A percentile compares a stretch with the other conserved stretches of the same genome.
Evolutionary conservation across 768 basidiomycete genomes (phyloP).

Genomic region (Artomyces pyxidatus): DNA sequence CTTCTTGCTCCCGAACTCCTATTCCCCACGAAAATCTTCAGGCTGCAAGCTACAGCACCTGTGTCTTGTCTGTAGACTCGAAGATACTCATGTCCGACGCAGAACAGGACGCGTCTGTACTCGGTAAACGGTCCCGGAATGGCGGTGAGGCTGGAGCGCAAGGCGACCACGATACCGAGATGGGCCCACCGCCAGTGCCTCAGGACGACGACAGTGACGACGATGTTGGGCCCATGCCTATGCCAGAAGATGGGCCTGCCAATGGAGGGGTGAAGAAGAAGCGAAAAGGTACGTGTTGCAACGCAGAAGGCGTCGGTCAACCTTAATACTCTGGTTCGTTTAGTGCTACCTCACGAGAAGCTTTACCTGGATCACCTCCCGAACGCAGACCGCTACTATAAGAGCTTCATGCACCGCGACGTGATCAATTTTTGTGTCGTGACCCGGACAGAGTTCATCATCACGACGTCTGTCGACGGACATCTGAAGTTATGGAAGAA

Average conservation of each 20-base stretch:
- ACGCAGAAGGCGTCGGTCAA: neutral
- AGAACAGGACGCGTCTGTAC: conserved; percentile 43
- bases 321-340: neutral
- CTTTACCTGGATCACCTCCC: conserved; percentile 91
- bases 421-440: conserved; percentile 81
- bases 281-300: conserved; percentile 57
- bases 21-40: too few relatives aligned
- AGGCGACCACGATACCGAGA: conserved; percentile 19
- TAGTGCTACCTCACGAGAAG: conserved; percentile 90
- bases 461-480: conserved; percentile 93
- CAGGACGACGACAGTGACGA: conserved; percentile 59
- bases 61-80: too few relatives aligned
- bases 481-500: conserved; percentile 99
- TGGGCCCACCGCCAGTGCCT: conserved; percentile 24
- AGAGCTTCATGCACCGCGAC: conserved; percentile 98
- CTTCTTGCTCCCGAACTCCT: too few relatives aligned
- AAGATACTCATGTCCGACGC: conserved; percentile 26
- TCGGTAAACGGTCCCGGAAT: conserved; percentile 57
- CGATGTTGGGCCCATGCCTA: conserved; percentile 86
- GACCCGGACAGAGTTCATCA: conserved; percentile 90
- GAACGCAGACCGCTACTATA: conserved; percentile 87
- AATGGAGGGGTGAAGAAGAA: conserved; percentile 55
- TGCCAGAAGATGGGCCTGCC: conserved; percentile 41
- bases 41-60: too few relatives aligned
- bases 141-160: conserved; percentile 18